Base-by-base conservation (phyloP, 2,329 filamentous ascomycete species). In the Diplodia seriata region DNA sequence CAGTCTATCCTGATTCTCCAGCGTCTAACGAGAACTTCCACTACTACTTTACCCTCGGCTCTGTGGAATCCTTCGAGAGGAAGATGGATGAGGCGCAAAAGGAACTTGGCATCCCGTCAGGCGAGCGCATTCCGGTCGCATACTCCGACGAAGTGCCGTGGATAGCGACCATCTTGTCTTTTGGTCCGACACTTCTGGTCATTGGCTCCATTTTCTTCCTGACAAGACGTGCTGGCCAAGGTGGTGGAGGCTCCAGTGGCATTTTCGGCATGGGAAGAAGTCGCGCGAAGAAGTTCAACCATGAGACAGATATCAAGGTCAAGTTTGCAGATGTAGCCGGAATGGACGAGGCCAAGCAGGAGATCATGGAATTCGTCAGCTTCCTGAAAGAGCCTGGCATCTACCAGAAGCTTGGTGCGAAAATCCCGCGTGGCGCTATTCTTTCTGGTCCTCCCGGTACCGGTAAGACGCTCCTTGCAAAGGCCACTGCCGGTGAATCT, bases 361-460 rank as follows among this genome's bases (percentile, higher is more conserved):
- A 99, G 81, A 99, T 99, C 73, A 97, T 98, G 93, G 95, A 99
- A 80, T 99, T 99, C 75, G 95, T 99, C 73, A 94, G 91, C 77
- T 99, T 99, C 85, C 82, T 99, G 70, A 94, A 97, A 84, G 91
- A 95, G 75, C 95, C 95, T 0, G 91, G 93, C 74, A 90, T 91
- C 71, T 99, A 97, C 81, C 90, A 97, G 82, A 92, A 91, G 79
- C 88, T 99, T 20, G 95, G 95, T 74, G 95, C 95, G 70, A 99
- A 99, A 85, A 99, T 99, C 65, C 95, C 95, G 47, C 92, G 95
- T 71, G 95, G 95, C 75, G 95, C 95, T 59, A 97, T 99, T 77
- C 86, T 99, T 33, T 96, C 94, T 69, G 95, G 95, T n/a, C 95
- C 95, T 65, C 95, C 95, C 2, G 95, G 95, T 85, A 99, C 95